A percentile compares a stretch with the other conserved stretches of the same genome.
phyloP scores from a whole-genome alignment of 2,329 filamentous ascomycete species.

The Aspergillus sergii region DNA sequence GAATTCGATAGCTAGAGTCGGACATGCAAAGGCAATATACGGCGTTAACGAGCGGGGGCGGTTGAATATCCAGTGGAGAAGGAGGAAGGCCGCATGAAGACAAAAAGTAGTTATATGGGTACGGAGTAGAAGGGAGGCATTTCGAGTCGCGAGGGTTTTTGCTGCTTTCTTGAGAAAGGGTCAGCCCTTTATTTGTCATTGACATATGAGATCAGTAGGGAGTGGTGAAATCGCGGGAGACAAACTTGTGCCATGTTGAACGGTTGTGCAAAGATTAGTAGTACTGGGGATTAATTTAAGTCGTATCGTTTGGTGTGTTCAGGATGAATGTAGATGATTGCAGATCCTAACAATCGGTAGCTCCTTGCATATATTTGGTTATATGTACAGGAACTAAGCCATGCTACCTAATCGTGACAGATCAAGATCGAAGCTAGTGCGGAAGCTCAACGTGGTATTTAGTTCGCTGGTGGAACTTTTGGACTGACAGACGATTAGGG shows the following conservation, averaged over 20 bases:
- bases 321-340: not conserved
- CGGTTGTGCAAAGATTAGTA: not conserved
- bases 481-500: conserved; percentile 9
- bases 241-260: conserved; percentile 32
- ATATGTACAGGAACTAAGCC: not conserved
- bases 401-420: not conserved
- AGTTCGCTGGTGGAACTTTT: not conserved
- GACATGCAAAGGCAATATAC: conserved; percentile 73
- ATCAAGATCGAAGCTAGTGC: not conserved
- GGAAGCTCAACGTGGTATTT: not conserved
- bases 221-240: not conserved
- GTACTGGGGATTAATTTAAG: not conserved
- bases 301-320: not conserved
- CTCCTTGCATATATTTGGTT: not conserved
- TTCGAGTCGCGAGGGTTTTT: conserved; percentile 72
- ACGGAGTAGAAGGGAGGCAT: conserved; percentile 73
- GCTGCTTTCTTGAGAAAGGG: conserved; percentile 48
- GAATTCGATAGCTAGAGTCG: conserved; percentile 77
- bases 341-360: not conserved
- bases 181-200: not conserved
- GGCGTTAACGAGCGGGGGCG: conserved; percentile 63
- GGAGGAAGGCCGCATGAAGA: conserved; percentile 74
- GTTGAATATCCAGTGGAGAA: conserved; percentile 67
- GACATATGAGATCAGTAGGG: not conserved
- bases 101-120: conserved; percentile 75